Evolutionary conservation across 441 rosid species (phyloP).

Genomic region (Biscutella laevigata): DNA sequence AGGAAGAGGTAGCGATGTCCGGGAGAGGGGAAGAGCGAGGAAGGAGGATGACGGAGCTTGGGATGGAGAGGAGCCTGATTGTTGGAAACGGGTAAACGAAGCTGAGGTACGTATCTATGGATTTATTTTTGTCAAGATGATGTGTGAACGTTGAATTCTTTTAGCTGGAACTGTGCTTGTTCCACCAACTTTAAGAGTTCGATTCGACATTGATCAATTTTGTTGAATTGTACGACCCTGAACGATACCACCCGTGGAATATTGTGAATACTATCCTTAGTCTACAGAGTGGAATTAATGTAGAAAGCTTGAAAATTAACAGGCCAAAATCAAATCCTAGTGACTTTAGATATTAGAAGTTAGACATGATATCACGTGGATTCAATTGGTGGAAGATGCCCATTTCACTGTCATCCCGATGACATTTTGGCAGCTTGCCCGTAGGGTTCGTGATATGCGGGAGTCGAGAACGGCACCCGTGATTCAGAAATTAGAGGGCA

Average conservation of each 20-base stretch:
- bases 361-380: background rate
- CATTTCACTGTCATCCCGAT: background rate
- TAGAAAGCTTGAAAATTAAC: background rate
- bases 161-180: background rate
- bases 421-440: conserved; percentile 55
- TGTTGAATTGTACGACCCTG: background rate
- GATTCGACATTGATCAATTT: background rate
- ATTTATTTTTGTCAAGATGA: background rate
- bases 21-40: conserved; percentile 34
- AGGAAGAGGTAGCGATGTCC: conserved; percentile 43
- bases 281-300: background rate
- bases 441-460: conserved; percentile 93
- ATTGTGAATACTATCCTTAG: background rate
- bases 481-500: conserved; percentile 61
- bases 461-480: conserved; percentile 78
- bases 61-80: conserved; percentile 92
- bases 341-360: background rate
- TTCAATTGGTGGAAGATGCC: background rate
- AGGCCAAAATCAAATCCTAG: background rate
- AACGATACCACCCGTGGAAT: background rate
- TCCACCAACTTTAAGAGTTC: background rate
- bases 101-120: conserved; percentile 46
- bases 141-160: background rate
- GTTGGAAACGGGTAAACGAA: conserved; percentile 90
- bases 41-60: conserved; percentile 59